These are phyloP conservation scores for Ogataea pignaliae DNA, from an alignment of 805 yeast genomes.

Conservation along the genomic window DNA sequence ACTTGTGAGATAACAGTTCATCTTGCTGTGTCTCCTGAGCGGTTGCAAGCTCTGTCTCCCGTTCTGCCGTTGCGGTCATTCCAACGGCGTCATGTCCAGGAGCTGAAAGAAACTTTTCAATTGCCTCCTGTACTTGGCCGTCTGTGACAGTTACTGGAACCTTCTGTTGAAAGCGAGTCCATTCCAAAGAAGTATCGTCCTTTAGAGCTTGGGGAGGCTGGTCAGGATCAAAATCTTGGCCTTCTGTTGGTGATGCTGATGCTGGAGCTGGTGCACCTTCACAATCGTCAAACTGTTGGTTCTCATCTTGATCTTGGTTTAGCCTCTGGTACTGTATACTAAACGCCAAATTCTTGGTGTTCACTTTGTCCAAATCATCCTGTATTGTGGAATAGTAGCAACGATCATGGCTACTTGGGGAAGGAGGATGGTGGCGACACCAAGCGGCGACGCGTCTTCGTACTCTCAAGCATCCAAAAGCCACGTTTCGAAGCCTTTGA, in stretches of 20 bases:
- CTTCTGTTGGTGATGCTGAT: too few species aligned
- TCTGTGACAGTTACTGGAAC: constrained; percentile 1
- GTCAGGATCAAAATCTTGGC: too few species aligned
- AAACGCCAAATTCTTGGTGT: constrained; percentile 7
- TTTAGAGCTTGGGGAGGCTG: too few species aligned
- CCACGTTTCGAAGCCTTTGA: too few species aligned
- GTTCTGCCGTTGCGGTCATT: not conserved
- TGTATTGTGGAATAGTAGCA: constrained; percentile 5
- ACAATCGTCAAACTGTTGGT: too few species aligned
- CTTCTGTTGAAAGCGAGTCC: not conserved
- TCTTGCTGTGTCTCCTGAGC: not conserved
- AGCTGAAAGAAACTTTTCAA: not conserved
- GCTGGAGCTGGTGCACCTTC: too few species aligned
- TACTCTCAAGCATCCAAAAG: too few species aligned
- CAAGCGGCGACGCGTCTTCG: too few species aligned
- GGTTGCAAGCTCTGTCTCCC: not conserved
- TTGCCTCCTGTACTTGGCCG: not conserved
- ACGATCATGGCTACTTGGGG: too few species aligned
- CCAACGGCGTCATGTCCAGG: too few species aligned
- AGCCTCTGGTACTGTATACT: constrained; percentile 4
- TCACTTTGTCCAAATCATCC: constrained; percentile 9
- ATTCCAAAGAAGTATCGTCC: too few species aligned
- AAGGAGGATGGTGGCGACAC: too few species aligned
- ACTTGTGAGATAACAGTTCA: not conserved
- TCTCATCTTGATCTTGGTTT: not conserved